Base-by-base conservation (phyloP, 139 green algal species). In the Tetradesmus obliquus region DNA sequence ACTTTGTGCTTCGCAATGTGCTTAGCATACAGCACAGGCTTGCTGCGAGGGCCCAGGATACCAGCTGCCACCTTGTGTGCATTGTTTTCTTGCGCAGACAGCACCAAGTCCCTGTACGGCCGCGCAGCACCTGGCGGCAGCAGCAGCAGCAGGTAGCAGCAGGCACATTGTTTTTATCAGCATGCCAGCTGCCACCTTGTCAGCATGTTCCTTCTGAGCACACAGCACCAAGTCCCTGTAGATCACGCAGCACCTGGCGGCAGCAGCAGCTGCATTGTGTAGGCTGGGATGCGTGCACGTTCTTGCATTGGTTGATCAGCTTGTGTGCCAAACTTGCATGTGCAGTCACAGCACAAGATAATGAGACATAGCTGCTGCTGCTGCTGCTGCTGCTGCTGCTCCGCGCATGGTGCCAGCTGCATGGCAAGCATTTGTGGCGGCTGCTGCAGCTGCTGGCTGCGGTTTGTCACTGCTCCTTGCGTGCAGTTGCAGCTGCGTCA, bases 1-100 rank as follows among this genome's bases (percentile, higher is more conserved):
- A 95, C 51, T 74, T 96, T 95, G 60, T 97, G 96, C 93, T 98
- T 98, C 12, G 92, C 95, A 79, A 98, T 97, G 93, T 97, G 96
- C 92, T 98, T 97, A 24, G 86, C 92, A 84, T 96, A 97, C 80
- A 95, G 60, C 83, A 97, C 69, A 3, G 76, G 84, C n/a, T 90
- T 94, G 66, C 54, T 62, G 24, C 87, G 74, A 0, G 94, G 90
- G 10, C 57, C 91, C 81, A 95, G 91, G 51, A 95, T 88, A 5
- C 82, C 20, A 3, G 53, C 13, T 22, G 96, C 88, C 62, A 97
- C 94, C 51, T 88, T 90, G 72, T 95, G 86, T 72, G 92, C 93
- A 51, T 96, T 91, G 1, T 90, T 58, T 12, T 95, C 87, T 71
- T 94, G 93, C 1, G 83, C 62, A 0, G 91, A 80, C 54, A 72